These are phyloP conservation scores for Phytophthora cajani DNA, from an alignment of 352 stramenopile genomes.

Conservation along the genomic window DNA sequence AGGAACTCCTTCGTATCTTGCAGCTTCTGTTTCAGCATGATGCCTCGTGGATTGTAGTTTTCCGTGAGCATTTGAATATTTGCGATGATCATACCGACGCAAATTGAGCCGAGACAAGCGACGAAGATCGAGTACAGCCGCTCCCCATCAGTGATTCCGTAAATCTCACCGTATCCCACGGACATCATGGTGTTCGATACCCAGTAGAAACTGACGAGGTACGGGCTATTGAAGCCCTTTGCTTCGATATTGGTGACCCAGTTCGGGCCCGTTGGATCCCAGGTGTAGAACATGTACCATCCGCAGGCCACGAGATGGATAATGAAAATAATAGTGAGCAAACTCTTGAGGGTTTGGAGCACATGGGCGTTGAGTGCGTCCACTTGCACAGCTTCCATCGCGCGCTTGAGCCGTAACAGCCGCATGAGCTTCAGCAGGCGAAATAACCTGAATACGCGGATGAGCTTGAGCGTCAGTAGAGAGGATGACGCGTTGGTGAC, in stretches of 20 bases:
- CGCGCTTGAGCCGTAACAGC: slow-evolving; percentile 65
- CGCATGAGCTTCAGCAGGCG: slow-evolving; percentile 81
- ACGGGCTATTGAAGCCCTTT: slow-evolving; percentile 66
- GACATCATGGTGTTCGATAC: slow-evolving; percentile 95
- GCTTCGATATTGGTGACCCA: slow-evolving; percentile 69
- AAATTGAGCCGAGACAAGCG: slow-evolving; percentile 84
- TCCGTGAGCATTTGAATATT: slow-evolving; percentile 94
- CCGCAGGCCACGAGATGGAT: slow-evolving; percentile 79
- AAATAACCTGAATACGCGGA: slow-evolving; percentile 78
- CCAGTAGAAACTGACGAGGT: slow-evolving; percentile 93
- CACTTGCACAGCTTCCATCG: slow-evolving; percentile 72
- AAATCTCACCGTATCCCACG: slow-evolving; percentile 92
- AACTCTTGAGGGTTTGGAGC: slow-evolving; percentile 71
- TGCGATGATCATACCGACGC: slow-evolving; percentile 92
- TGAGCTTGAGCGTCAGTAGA: slow-evolving; percentile 71
- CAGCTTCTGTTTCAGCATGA: slow-evolving; percentile 77
- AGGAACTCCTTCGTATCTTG: slow-evolving; percentile 86
- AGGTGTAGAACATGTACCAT: slow-evolving; percentile 88
- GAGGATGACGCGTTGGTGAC: slow-evolving; percentile 54
- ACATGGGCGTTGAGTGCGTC: slow-evolving; percentile 82
- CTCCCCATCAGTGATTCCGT: slow-evolving; percentile 78
- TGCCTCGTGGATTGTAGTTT: slow-evolving; percentile 86
- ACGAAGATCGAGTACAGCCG: slow-evolving; percentile 88
- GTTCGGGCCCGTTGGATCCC: slow-evolving; percentile 69
- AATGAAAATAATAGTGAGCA: slow-evolving; percentile 80